phyloP scores from a whole-genome alignment of 768 basidiomycete genomes.

The Amanita muscaria region DNA sequence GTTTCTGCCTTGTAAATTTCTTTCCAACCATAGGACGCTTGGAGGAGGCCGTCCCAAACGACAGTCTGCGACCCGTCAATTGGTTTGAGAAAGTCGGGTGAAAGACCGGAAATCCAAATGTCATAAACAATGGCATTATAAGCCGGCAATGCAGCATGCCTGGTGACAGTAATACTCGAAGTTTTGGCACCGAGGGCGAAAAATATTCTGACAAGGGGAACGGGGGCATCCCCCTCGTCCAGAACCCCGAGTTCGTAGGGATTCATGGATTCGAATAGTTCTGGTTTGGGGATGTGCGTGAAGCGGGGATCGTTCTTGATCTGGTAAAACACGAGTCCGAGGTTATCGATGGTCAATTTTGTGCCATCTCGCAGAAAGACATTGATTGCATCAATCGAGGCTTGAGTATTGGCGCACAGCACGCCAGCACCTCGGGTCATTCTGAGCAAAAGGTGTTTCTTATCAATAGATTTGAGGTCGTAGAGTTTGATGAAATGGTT shows the following conservation, averaged over 20 bases:
- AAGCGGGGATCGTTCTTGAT: not conserved
- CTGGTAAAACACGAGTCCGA: too few relatives aligned
- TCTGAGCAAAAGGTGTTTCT: too few relatives aligned
- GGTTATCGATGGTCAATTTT: conserved; percentile 1
- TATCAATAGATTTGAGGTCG: too few relatives aligned
- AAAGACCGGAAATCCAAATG: not conserved
- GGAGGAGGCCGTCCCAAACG: not conserved
- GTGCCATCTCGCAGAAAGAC: not conserved
- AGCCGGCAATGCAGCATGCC: not conserved
- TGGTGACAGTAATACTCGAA: not conserved
- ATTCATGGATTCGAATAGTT: too few relatives aligned
- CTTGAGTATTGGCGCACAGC: not conserved
- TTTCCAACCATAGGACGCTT: too few relatives aligned
- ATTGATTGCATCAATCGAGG: too few relatives aligned
- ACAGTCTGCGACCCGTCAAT: not conserved
- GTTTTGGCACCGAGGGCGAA: not conserved
- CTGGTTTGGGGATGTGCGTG: not conserved
- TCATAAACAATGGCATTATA: not conserved
- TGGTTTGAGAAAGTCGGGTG: not conserved
- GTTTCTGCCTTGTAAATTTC: not conserved
- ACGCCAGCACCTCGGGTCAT: not conserved
- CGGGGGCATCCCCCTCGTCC: too few relatives aligned
- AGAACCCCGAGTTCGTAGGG: not conserved
- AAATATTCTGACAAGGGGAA: not conserved
- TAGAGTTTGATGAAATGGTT: too few relatives aligned